Base-by-base conservation (phyloP, 2,329 filamentous ascomycete genomes). In the Sporothrix pseudoabietina region DNA sequence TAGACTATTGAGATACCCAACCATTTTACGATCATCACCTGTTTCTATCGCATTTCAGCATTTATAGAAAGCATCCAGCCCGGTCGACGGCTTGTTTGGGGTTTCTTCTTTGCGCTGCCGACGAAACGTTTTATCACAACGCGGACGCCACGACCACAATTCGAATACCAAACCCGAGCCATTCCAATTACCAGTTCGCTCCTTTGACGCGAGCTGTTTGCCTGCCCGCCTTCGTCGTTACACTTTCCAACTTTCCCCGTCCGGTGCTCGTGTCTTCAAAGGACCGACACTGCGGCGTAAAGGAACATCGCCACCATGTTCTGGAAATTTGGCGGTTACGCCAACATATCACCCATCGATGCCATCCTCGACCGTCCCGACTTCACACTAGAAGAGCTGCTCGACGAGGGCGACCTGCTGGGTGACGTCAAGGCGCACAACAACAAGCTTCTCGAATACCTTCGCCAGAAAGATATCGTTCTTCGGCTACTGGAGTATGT, bases 351-450 rank as follows among this genome's bases (percentile, higher is more conserved):
- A 79, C 92, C 94, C 80, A 94, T 99, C 83, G 96, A 98, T 84
- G 94, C 91, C 78, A 93, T 99, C 80, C 94, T 99, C 82, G 96
- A 99, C 82, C 97, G 97, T 83, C 90, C 97, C 78, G 93, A 97
- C 83, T 94, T 98, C 81, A 94, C 93, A 71, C 91, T 98, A 77
- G 96, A 99, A 83, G 95, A 98, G 81, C 87, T 99, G 74, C 90
- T 99, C 76, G 94, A 98, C 82, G 96, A 99, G 86, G 92, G 92
- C 80, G 96, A 99, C 81, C 85, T 98, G 79, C 96, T 98, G 78
- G 94, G 98, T 82, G 96, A 99, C 87, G 89, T 99, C 76, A 99
- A 98, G 85, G 93, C 97, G 82, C 94, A 98, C 84, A 98, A 99
- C 85, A 92, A 94, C 74, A 98, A 98, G 85, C 91, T 99, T 75